Percentiles rank a stretch among this genome's conserved stretches.
Conservation (phyloP, 352 stramenopile species). For the Phytophthora palmivora region DNA sequence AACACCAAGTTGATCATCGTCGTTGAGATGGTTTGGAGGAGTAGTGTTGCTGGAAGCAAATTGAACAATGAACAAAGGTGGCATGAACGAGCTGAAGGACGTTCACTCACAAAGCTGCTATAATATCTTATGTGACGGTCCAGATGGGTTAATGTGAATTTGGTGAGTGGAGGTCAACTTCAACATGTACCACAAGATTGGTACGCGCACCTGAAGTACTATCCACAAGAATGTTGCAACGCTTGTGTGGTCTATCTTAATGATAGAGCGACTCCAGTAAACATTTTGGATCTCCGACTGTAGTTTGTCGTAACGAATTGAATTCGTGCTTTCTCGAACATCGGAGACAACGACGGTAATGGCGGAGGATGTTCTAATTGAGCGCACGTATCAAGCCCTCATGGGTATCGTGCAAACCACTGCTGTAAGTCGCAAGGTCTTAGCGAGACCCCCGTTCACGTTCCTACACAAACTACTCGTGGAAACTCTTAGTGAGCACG, state of each 20-base stretch:
- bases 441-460: slow-evolving; percentile 78
- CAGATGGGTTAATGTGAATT: slow-evolving; percentile 10
- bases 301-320: not conserved
- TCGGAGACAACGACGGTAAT: slow-evolving; percentile 6
- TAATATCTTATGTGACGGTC: not conserved
- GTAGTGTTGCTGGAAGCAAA: slow-evolving; percentile 16
- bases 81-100: slow-evolving; percentile 6
- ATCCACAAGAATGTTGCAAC: not conserved
- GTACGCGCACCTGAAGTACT: not conserved
- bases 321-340: not conserved
- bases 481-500: slow-evolving; percentile 63
- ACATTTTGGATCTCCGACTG: not conserved
- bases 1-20: slow-evolving; percentile 76
- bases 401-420: slow-evolving; percentile 72
- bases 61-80: slow-evolving; percentile 22
- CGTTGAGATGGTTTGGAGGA: not conserved
- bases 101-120: slow-evolving; percentile 19
- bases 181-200: slow-evolving; percentile 22
- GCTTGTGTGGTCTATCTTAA: not conserved
- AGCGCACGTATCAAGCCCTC: slow-evolving; percentile 74
- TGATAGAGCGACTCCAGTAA: not conserved
- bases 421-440: slow-evolving; percentile 70
- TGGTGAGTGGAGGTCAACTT: slow-evolving; percentile 39
- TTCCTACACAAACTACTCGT: slow-evolving; percentile 86
- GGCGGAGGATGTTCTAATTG: slow-evolving; percentile 44